Base-by-base conservation (phyloP, 2,329 filamentous ascomycete species). In the Aspergillus bombycis region DNA sequence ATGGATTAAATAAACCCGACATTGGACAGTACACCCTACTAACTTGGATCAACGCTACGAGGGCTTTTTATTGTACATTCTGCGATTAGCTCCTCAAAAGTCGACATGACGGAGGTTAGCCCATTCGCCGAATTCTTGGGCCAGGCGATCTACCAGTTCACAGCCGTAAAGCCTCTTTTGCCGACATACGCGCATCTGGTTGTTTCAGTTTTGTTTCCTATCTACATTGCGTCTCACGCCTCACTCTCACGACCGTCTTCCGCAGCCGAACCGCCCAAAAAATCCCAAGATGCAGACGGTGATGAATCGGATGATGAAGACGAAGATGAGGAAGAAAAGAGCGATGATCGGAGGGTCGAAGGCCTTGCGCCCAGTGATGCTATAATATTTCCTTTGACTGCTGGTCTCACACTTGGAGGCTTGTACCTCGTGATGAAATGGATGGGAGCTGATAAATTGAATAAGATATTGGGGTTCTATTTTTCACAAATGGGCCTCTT, bases 401-500 rank as follows among this genome's bases (percentile, higher is more conserved):
- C 93, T 7, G 92, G 89, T 2, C 72, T 83, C 11, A 88, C 90
- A 1, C 86, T 98, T 10, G 84, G 88, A 48, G 88, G 88, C 6
- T 83, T 98, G 14, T 98, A 98, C 81, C 89, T 94, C 71, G 83
- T 97, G 64, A 93, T 98, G 74, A 93, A 96, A 76, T 95, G 90
- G 86, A 86, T 97, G 61, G 84, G 94, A 68, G 92, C 93, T 0
- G 84, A 88, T 12, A 81, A 96, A 26, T 80, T 98, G 71, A 97
- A 94, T 81, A 91, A 90, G 77, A 86, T 96, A 45, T 81, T 98
- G 26, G 89, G 91, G 45, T 88, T 86, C 72, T 97, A 98, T 81
- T 94, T 97, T 79, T 91, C 91, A 3, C 77, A 87, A 62, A 88
- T 94, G 74, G 92, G 92, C 0, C 78, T 96, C n/a, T 89, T 91